Evolutionary conservation across 352 stramenopile genomes (phyloP).

Genomic region (Pythium diclinum): DNA sequence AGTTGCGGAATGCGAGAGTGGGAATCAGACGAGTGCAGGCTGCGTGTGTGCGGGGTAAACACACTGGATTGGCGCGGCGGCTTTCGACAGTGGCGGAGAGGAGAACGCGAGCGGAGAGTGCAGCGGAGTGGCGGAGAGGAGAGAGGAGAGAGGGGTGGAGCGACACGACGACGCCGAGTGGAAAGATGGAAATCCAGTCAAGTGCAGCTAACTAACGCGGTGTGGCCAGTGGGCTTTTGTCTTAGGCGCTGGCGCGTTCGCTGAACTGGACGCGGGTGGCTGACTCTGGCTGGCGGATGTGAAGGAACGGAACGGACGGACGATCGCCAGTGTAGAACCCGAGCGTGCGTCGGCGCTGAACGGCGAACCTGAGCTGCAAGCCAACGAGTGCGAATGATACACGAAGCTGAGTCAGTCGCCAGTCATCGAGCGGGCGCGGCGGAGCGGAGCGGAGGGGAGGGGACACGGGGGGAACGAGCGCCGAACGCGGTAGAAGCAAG

Average conservation of each 20-base stretch:
- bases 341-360: not conserved
- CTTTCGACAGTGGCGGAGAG: conserved; percentile 1
- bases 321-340: conserved; percentile 6
- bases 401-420: conserved; percentile 6
- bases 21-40: not conserved
- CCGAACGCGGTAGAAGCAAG: conserved; percentile 1
- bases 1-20: conserved; percentile 13
- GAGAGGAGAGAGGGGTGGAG: not conserved
- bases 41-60: not conserved
- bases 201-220: conserved; percentile 13
- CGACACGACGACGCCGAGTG: conserved; percentile 10
- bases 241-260: conserved; percentile 13
- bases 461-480: not conserved
- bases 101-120: conserved; percentile 1
- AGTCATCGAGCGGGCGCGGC: conserved; percentile 5
- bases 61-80: not conserved
- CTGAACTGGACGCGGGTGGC: conserved; percentile 14
- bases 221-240: conserved; percentile 9
- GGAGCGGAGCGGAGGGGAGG: not conserved
- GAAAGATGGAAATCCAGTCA: conserved; percentile 4
- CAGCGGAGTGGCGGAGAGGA: not conserved
- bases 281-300: conserved; percentile 6
- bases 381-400: not conserved
- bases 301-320: not conserved
- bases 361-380: not conserved